Conservation (phyloP, 1,139 yeast genomes). For the Scheffersomyces stambukii region DNA sequence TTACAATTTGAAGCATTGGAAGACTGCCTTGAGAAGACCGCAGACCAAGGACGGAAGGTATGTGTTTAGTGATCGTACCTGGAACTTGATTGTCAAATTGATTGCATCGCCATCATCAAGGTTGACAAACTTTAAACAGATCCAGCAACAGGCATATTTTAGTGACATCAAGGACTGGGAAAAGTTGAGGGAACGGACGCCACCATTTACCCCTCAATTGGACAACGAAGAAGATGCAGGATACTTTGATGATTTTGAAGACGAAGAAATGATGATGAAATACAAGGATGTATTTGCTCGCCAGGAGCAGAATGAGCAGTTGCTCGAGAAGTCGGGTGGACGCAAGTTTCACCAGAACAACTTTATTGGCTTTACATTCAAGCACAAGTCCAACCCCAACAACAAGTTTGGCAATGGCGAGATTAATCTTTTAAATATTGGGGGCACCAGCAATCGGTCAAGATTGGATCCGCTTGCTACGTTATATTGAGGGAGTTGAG, state of each 20-base stretch:
- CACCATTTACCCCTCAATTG: slow-evolving; percentile 95
- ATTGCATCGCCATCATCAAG: slow-evolving; percentile 79
- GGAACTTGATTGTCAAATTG: slow-evolving; percentile 78
- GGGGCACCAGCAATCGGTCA: slow-evolving; percentile 13
- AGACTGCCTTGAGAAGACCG: slow-evolving; percentile 81
- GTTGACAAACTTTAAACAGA: slow-evolving; percentile 73
- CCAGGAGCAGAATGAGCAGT: slow-evolving; percentile 76
- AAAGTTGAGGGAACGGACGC: slow-evolving; percentile 60
- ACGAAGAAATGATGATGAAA: slow-evolving; percentile 95
- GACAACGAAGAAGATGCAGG: slow-evolving; percentile 98
- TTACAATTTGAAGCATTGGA: slow-evolving; percentile 91
- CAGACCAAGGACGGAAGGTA: slow-evolving; percentile 86
- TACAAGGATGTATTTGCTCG: slow-evolving; percentile 95
- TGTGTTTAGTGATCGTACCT: slow-evolving; percentile 94
- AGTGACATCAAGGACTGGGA: slow-evolving; percentile 73
- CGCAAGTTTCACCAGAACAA: slow-evolving; percentile 44
- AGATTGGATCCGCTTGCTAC: slow-evolving; percentile 44
- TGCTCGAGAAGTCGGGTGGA: slow-evolving; percentile 58
- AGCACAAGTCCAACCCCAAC: slow-evolving; percentile 72
- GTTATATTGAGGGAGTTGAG: slow-evolving; percentile 31
- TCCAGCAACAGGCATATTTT: slow-evolving; percentile 77
- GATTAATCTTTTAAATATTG: slow-evolving; percentile 32
- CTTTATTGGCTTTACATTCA: slow-evolving; percentile 94
- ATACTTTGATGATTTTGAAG: slow-evolving; percentile 94
- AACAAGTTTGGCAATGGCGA: slow-evolving; percentile 43